These are phyloP conservation scores for Rhizopogon sp. DNA, from an alignment of 768 basidiomycete genomes.

Conservation along the genomic window DNA sequence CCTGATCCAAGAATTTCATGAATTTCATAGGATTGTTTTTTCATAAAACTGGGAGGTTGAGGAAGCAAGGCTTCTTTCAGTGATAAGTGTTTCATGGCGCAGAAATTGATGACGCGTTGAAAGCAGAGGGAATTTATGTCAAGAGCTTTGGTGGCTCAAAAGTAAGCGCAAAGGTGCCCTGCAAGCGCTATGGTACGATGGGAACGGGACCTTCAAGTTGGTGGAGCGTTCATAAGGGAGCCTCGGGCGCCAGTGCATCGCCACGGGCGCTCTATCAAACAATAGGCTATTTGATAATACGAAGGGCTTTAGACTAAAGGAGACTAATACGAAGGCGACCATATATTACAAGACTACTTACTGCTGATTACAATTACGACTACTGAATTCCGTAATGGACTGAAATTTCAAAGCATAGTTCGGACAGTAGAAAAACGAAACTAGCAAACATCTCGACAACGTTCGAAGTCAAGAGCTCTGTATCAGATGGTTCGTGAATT, in stretches of 20 bases:
- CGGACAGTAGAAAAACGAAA: too few species aligned
- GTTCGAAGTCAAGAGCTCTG: not conserved
- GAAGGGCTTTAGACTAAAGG: too few species aligned
- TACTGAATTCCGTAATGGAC: too few species aligned
- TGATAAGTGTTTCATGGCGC: conserved; percentile 29
- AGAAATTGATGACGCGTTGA: not conserved
- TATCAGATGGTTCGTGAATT: not conserved
- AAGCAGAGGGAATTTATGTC: too few species aligned
- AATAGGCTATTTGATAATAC: not conserved
- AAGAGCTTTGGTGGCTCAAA: not conserved
- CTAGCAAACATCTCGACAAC: not conserved
- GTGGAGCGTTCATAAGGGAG: not conserved
- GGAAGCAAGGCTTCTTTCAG: conserved; percentile 61
- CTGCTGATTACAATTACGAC: too few species aligned
- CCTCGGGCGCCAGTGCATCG: not conserved
- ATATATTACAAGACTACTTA: too few species aligned
- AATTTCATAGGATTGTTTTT: conserved; percentile 80
- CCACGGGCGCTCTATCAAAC: not conserved
- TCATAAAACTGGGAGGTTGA: conserved; percentile 80
- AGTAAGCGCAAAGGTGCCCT: not conserved
- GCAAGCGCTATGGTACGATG: too few species aligned
- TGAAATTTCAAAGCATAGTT: too few species aligned
- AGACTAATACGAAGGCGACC: too few species aligned
- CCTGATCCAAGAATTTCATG: conserved; percentile 75
- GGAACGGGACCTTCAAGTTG: not conserved